These are phyloP conservation scores for Pestalotiopsis sp. DNA, from an alignment of 2,329 filamentous ascomycete genomes.

Conservation along the genomic window DNA sequence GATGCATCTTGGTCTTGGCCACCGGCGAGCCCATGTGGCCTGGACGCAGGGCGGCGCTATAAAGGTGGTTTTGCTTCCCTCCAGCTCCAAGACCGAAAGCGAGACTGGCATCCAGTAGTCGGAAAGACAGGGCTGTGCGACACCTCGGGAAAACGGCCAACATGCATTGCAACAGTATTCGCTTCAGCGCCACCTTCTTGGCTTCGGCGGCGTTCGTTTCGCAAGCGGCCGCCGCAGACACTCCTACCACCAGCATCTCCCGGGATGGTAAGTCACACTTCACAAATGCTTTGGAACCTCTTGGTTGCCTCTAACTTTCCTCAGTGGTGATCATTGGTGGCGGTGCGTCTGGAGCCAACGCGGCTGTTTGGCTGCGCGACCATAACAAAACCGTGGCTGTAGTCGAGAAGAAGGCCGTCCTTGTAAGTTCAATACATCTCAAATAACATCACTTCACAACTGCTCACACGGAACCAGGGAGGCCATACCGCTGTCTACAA, in stretches of 20 bases:
- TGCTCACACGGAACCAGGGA: slow-evolving; percentile 30
- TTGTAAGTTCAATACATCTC: slow-evolving; percentile 30
- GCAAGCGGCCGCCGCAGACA: slow-evolving; percentile 12
- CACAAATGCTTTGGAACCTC: no score
- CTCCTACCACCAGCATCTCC: background rate
- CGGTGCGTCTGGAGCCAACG: slow-evolving; percentile 38
- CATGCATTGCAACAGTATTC: background rate
- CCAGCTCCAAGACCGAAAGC: no score
- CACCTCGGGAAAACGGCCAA: background rate
- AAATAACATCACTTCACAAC: slow-evolving; percentile 32
- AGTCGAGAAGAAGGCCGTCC: slow-evolving; percentile 32
- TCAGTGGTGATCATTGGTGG: slow-evolving; percentile 36
- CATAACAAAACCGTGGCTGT: slow-evolving; percentile 34
- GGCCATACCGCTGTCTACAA: slow-evolving; percentile 51
- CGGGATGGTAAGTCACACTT: slow-evolving; percentile 2
- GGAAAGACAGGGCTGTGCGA: background rate
- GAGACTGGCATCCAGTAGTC: no score
- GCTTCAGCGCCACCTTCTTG: background rate
- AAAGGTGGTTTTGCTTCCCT: background rate
- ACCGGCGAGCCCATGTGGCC: background rate
- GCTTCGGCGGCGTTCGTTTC: background rate
- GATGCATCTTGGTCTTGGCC: background rate
- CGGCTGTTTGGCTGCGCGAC: slow-evolving; percentile 37
- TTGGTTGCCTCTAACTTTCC: no score
- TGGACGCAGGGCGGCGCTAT: background rate